A percentile compares a stretch with the other conserved stretches of the same genome.
Evolutionary conservation across 1,284 basidiomycete genomes (phyloP).

Genomic region (Xerocomus amazonicus): DNA sequence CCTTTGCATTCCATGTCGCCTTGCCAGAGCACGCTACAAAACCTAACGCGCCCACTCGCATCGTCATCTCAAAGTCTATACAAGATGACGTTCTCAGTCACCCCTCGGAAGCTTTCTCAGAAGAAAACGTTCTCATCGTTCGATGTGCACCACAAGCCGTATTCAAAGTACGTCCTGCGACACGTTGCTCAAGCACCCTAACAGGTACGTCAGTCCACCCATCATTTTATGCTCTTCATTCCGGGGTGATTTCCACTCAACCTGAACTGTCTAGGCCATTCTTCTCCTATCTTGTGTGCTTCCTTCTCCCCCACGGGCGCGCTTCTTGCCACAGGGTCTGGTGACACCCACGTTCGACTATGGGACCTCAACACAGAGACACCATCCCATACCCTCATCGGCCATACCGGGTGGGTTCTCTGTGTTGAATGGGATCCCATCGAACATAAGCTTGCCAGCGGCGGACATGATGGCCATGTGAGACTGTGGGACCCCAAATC

Average conservation of each 20-base stretch:
- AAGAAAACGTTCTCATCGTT: conserved; percentile 84
- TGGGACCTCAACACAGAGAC: conserved; percentile 96
- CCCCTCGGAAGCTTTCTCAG: conserved; percentile 66
- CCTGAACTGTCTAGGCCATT: conserved; percentile 61
- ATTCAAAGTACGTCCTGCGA: conserved; percentile 91
- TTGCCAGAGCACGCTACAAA: conserved; percentile 54
- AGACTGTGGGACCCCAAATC: conserved; percentile 88
- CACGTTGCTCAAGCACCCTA: conserved; percentile 88
- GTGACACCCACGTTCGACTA: conserved; percentile 88
- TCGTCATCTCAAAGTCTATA: conserved; percentile 78
- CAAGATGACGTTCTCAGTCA: conserved; percentile 75
- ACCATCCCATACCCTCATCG: conserved; percentile 83
- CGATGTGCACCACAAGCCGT: conserved; percentile 94
- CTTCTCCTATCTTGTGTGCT: conserved; percentile 91
- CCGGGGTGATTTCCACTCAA: conserved; percentile 7
- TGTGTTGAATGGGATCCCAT: conserved; percentile 96
- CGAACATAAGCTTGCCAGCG: conserved; percentile 88
- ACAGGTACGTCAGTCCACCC: conserved; percentile 52
- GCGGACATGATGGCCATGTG: conserved; percentile 87
- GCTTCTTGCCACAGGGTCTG: conserved; percentile 90
- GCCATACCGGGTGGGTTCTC: conserved; percentile 94
- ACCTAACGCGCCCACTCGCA: conserved; percentile 65
- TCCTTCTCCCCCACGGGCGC: conserved; percentile 93
- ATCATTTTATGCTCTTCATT: conserved; percentile 4
- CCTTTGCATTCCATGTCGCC: conserved; percentile 84